Evolutionary conservation across 2,329 filamentous ascomycete genomes (phyloP).

Genomic region (Paecilomyces niveus): DNA sequence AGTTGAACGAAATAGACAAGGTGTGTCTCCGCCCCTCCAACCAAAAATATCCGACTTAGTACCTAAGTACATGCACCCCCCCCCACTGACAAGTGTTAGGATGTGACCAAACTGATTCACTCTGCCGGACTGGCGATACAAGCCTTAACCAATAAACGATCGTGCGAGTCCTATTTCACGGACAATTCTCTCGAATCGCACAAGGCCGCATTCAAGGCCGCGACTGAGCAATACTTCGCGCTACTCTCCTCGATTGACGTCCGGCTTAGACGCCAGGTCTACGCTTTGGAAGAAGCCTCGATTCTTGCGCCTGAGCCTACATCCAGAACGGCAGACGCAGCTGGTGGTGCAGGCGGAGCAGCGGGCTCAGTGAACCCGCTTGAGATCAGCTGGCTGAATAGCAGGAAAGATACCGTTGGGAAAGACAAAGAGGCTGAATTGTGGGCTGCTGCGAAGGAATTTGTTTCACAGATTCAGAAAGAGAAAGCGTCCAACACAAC

Average conservation of each 20-base stretch:
- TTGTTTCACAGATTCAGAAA: slow-evolving; percentile 40
- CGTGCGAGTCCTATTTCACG: slow-evolving; percentile 22
- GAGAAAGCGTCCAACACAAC: slow-evolving; percentile 1
- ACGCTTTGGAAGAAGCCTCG: slow-evolving; percentile 72
- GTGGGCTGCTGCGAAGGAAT: slow-evolving; percentile 55
- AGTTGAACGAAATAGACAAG: slow-evolving; percentile 72
- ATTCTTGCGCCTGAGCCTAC: slow-evolving; percentile 52
- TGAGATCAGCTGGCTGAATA: slow-evolving; percentile 86
- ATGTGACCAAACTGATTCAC: slow-evolving; percentile 49
- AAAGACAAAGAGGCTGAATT: slow-evolving; percentile 78
- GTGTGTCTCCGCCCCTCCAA: slow-evolving; percentile 27
- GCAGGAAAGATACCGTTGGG: slow-evolving; percentile 71
- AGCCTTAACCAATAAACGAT: slow-evolving; percentile 50
- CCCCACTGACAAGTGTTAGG: slow-evolving; percentile 26
- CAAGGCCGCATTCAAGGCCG: slow-evolving; percentile 52
- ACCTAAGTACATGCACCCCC: slow-evolving; percentile 4
- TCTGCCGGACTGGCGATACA: slow-evolving; percentile 57
- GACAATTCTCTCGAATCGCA: slow-evolving; percentile 46
- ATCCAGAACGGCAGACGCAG: slow-evolving; percentile 20
- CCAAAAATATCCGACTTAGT: background rate
- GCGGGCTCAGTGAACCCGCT: slow-evolving; percentile 50
- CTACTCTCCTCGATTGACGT: slow-evolving; percentile 70
- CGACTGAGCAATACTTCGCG: slow-evolving; percentile 57
- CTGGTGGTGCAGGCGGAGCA: slow-evolving; percentile 12
- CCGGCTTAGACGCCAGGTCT: slow-evolving; percentile 65